Evolutionary conservation across 495 filamentous ascomycete species (phyloP), one percentile per base, ranked within the genome.

Genomic region (Stereocaulon alpinum): DNA sequence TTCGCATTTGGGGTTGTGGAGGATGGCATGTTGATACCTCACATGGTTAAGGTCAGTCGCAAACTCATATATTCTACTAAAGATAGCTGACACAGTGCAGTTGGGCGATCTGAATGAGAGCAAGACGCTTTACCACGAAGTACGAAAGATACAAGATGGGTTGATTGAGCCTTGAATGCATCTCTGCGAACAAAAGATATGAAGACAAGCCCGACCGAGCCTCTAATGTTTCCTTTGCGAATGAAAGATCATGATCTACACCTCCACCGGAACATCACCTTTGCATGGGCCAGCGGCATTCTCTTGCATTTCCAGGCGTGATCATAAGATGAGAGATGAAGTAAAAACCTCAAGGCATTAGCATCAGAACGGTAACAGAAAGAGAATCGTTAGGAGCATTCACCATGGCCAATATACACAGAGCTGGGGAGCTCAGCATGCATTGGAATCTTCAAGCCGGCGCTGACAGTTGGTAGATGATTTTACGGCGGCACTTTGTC

Each of bases 31-130:
- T 75, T 78, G 44, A 72, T 82, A 29, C 79, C 82, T 66, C 75
- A 89, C 48, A 76, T 87, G 63, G 72, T 93, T 29, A 88, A 87
- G 75, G 89, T 90, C 76, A 61, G 78, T 74, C 11, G 40, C n/a
- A 14, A 40, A 41, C 20, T 5, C 57, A 56, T 3, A 7, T 37
- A 15, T 20, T 40, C 18, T 37, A 62, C 61, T 50, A 62, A 48
- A 54, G 63, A 67, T 54, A 69, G 59, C 56, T 64, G 10, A 40
- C 49, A 18, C 58, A 58, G 17, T 65, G 34, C 47, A 82, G 79
- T 73, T 76, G 58, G 69, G 70, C 24, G 74, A 68, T 41, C 71
- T 73, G 43, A 70, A 69, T 11, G 62, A 69, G 34, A 69, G 75
- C 18, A 72, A 69, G 57, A 72, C 73, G 40, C 68, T 80, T 24